Percentiles rank a stretch among this genome's conserved stretches.
These are phyloP conservation scores for Pisolithus thermaeus DNA, from an alignment of 1,284 basidiomycete species.

Conservation along the genomic window DNA sequence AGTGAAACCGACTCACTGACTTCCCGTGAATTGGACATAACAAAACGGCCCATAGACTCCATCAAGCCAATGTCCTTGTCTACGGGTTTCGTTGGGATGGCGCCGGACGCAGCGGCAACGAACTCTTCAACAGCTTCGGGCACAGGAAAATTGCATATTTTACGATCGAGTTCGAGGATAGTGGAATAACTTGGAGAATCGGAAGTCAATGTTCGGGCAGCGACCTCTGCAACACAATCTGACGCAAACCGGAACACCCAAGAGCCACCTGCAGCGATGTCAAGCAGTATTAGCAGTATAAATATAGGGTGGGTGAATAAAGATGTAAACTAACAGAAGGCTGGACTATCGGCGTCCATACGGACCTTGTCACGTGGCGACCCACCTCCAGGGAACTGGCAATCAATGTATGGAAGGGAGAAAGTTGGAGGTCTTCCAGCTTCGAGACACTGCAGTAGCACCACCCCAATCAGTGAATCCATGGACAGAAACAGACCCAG, in stretches of 20 bases:
- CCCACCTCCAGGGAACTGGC: constrained; percentile 43
- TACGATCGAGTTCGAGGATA: constrained; percentile 68
- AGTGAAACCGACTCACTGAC: constrained; percentile 38
- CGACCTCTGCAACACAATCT: constrained; percentile 62
- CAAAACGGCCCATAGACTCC: constrained; percentile 44
- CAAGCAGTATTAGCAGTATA: not conserved
- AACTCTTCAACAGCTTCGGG: constrained; percentile 38
- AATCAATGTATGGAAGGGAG: constrained; percentile 53
- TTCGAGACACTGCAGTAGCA: constrained; percentile 42
- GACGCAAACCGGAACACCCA: constrained; percentile 62
- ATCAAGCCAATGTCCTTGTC: constrained; percentile 22
- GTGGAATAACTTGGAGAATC: constrained; percentile 58
- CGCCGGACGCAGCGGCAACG: constrained; percentile 14
- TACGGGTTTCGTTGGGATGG: constrained; percentile 9
- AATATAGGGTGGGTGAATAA: not conserved
- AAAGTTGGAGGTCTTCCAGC: constrained; percentile 60
- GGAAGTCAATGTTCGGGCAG: constrained; percentile 55
- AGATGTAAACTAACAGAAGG: constrained; percentile 19
- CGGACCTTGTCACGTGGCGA: constrained; percentile 23
- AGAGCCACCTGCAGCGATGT: constrained; percentile 39
- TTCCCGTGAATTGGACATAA: constrained; percentile 49
- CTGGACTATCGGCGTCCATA: constrained; percentile 7
- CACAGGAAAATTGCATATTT: constrained; percentile 60
- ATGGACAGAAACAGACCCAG: not conserved
- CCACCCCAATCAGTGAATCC: constrained; percentile 8